phyloP scores from a whole-genome alignment of 139 green algal species.

The Chlamydomonas applanata region DNA sequence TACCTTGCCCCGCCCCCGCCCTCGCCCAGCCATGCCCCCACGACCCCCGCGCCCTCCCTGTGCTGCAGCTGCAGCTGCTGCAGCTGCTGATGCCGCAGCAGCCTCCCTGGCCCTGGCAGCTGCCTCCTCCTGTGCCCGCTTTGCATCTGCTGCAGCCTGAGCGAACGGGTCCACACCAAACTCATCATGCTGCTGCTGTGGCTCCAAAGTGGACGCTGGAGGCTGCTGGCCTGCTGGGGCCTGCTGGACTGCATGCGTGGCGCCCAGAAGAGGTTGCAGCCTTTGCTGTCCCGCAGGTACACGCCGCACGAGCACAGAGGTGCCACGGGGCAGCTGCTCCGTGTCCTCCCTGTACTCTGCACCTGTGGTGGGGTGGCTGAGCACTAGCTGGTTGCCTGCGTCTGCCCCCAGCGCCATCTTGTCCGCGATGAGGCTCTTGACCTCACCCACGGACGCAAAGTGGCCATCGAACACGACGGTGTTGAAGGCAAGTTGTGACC shows the following conservation, averaged over 20 bases:
- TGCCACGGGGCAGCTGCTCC: constrained; percentile 60
- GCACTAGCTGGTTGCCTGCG: constrained; percentile 53
- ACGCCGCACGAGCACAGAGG: constrained; percentile 65
- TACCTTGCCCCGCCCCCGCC: constrained; percentile 25
- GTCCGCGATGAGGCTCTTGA: constrained; percentile 76
- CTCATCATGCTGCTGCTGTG: constrained; percentile 22
- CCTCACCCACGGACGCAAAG: constrained; percentile 70
- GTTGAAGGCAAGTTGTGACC: constrained; percentile 49
- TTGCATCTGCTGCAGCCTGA: constrained; percentile 1
- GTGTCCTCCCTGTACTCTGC: constrained; percentile 58
- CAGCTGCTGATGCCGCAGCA: constrained; percentile 9
- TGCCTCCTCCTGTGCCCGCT: constrained; percentile 25
- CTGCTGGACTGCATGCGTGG: too few species aligned
- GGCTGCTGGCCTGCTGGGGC: too few species aligned
- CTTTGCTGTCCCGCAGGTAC: constrained; percentile 31
- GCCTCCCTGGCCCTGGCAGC: background rate
- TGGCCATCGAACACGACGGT: constrained; percentile 68
- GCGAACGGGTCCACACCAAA: constrained; percentile 44
- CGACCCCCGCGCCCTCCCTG: constrained; percentile 13
- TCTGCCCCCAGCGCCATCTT: constrained; percentile 69
- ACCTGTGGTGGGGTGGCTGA: constrained; percentile 58
- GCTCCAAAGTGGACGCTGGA: background rate
- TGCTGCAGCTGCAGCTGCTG: constrained; percentile 10
- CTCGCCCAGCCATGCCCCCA: constrained; percentile 16
- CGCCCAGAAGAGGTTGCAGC: constrained; percentile 9